Conservation (phyloP, 106 monocot species). For the Chionographis japonica region DNA sequence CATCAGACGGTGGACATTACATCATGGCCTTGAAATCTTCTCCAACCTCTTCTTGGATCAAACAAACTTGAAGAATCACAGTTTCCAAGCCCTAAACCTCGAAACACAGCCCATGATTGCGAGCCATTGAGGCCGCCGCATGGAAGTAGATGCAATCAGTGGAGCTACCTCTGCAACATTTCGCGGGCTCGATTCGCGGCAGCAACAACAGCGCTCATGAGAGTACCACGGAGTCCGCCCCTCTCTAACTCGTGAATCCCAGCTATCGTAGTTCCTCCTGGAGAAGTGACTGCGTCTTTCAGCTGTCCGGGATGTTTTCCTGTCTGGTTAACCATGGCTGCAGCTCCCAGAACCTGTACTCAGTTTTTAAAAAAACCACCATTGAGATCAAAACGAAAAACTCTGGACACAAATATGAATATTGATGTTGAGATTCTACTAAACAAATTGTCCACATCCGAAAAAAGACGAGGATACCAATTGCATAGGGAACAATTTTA, state of each 20-base stretch:
- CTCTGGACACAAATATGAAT: background rate
- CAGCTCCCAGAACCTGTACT: slow-evolving; percentile 74
- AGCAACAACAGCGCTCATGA: slow-evolving; percentile 88
- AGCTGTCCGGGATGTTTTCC: slow-evolving; percentile 93
- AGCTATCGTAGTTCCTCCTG: slow-evolving; percentile 90
- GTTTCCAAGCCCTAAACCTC: too few relatives aligned
- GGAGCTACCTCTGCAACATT: slow-evolving; percentile 13
- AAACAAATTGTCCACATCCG: too few relatives aligned
- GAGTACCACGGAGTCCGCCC: slow-evolving; percentile 58
- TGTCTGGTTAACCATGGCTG: slow-evolving; percentile 68
- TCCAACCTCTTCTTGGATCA: too few relatives aligned
- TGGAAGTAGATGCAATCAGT: too few relatives aligned
- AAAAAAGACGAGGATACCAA: background rate
- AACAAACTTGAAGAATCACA: too few relatives aligned
- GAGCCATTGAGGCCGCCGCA: too few relatives aligned
- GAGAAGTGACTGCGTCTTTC: slow-evolving; percentile 89
- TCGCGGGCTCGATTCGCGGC: slow-evolving; percentile 73
- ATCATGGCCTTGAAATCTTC: too few relatives aligned
- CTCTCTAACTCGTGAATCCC: slow-evolving; percentile 83
- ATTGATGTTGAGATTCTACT: too few relatives aligned
- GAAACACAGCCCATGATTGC: too few relatives aligned
- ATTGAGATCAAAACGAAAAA: background rate
- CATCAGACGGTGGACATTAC: too few relatives aligned
- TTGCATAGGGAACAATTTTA: background rate
- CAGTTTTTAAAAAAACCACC: background rate